A percentile compares a stretch with the other conserved stretches of the same genome.
phyloP scores from a whole-genome alignment of 331 rosid species.

The Ulmus americana region DNA sequence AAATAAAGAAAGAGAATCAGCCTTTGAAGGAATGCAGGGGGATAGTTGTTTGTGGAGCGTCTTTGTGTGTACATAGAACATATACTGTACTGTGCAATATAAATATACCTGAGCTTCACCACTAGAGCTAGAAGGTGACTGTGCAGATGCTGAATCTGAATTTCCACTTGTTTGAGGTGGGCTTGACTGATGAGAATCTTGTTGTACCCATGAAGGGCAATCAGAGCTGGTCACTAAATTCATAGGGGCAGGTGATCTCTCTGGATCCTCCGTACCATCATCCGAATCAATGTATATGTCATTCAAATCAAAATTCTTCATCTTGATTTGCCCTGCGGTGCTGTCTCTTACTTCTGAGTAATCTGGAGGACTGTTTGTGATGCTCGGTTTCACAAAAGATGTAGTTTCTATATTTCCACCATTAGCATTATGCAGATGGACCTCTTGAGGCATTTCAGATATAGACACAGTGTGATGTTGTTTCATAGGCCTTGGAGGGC shows the following conservation, averaged over 20 bases:
- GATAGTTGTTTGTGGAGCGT: background rate
- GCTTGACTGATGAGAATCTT: conserved; percentile 58
- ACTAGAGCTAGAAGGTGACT: conserved; percentile 73
- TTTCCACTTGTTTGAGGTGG: conserved; percentile 76
- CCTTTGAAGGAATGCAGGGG: background rate
- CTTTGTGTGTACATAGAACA: background rate
- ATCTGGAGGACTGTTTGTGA: conserved; percentile 28
- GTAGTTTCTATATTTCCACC: conserved; percentile 32
- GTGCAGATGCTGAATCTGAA: conserved; percentile 74
- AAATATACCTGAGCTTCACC: conserved; percentile 77
- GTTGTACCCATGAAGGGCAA: conserved; percentile 47
- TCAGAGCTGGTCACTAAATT: conserved; percentile 40
- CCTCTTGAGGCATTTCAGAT: conserved; percentile 32
- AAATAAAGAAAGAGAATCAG: background rate
- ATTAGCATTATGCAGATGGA: conserved; percentile 32
- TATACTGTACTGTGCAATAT: conserved; percentile 4
- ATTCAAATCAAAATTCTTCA: conserved; percentile 62
- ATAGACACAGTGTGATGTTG: conserved; percentile 29
- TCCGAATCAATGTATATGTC: conserved; percentile 43
- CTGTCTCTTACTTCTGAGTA: conserved; percentile 37
- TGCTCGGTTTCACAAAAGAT: conserved; percentile 25
- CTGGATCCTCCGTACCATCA: conserved; percentile 40
- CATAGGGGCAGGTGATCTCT: conserved; percentile 32
- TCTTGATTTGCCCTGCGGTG: conserved; percentile 41
- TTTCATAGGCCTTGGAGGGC: conserved; percentile 30